Conservation (phyloP, 805 yeast species). For the Wickerhamiella galacta region DNA sequence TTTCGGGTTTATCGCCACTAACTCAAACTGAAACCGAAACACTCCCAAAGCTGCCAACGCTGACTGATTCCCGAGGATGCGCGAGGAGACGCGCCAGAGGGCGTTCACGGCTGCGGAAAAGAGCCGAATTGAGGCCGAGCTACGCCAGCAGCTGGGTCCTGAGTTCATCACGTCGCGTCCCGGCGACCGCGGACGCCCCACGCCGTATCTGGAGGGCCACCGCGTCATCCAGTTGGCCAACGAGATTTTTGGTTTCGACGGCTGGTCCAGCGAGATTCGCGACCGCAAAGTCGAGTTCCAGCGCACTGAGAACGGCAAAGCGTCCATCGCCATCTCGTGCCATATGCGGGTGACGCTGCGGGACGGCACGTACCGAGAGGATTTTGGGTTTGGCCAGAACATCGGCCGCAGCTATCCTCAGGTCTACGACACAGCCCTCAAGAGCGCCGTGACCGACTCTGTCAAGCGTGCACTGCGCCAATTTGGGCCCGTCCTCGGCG, state of each 20-base stretch:
- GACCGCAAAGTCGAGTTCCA: slow-evolving; percentile 38
- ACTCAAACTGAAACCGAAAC: too few species aligned
- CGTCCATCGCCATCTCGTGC: slow-evolving; percentile 20
- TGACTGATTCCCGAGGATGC: too few species aligned
- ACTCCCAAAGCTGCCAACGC: too few species aligned
- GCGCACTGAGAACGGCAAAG: slow-evolving; percentile 16
- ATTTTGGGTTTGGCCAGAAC: slow-evolving; percentile 55
- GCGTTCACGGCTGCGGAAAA: not conserved
- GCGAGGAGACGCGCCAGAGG: too few species aligned
- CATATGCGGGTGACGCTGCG: slow-evolving; percentile 44
- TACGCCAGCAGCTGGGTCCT: slow-evolving; percentile 20
- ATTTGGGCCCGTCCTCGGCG: slow-evolving; percentile 50
- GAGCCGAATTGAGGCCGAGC: slow-evolving; percentile 8
- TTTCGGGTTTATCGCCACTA: too few species aligned
- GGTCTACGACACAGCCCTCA: slow-evolving; percentile 63
- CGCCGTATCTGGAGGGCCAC: slow-evolving; percentile 61
- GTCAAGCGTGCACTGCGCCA: slow-evolving; percentile 51
- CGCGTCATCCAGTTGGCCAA: slow-evolving; percentile 54
- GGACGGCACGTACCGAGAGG: slow-evolving; percentile 61
- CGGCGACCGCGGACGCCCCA: slow-evolving; percentile 26
- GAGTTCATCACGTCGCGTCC: slow-evolving; percentile 33
- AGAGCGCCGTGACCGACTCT: slow-evolving; percentile 64
- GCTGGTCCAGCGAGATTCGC: slow-evolving; percentile 54
- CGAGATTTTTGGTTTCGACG: slow-evolving; percentile 62
- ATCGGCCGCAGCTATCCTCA: slow-evolving; percentile 28